Base-by-base conservation (phyloP, 169 alveolate species). In the Plasmodium ovale region DNA sequence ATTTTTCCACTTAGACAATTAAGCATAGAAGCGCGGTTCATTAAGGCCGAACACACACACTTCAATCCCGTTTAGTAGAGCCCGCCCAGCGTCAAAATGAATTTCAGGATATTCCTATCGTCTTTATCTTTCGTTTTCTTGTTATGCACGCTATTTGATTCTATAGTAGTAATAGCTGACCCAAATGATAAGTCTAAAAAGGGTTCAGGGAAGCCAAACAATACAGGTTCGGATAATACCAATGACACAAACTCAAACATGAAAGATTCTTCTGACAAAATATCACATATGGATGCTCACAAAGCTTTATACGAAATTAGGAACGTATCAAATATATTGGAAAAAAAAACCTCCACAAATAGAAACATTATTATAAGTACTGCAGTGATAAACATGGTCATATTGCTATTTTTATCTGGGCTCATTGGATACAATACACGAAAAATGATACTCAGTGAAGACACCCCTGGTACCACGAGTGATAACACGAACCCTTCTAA, bases 251-350 rank as follows among this genome's bases (percentile, higher is more conserved):
- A 56, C 29, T 1, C 33, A 33, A 23, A 53, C n/a, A 29, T 21
- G 19, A 72, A 72, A 53, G 71, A 72, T n/a, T n/a, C n/a, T 53
- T 23, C 70, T 29, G 69, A 9, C 5, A 56, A 51, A 25, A 72
- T 10, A 39, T 37, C 60, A 27, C 70, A 68, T 19, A 4, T 12
- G 16, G 87, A 72, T 3, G n/a, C 58, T n/a, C 59, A 72, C 31
- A 51, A 25, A 33, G 70, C 65, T 72, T 72, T 72, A 44, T 35
- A 54, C 10, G 87, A 72, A 72, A 37, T 72, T 21, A 72, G 54
- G 23, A 54, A 33, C 25, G 19, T 54, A 16, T 29, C 87, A 31
- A 1, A 31, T 1, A 51, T 31, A 7, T 23, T 72, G 35, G 70
- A 72, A 35, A 72, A 72, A 39, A 72, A 72, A 33, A 44, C 87